A percentile compares a stretch with the other conserved stretches of the same genome.
Evolutionary conservation across 805 yeast genomes (phyloP).

Genomic region (Scheffersomyces lignosus): DNA sequence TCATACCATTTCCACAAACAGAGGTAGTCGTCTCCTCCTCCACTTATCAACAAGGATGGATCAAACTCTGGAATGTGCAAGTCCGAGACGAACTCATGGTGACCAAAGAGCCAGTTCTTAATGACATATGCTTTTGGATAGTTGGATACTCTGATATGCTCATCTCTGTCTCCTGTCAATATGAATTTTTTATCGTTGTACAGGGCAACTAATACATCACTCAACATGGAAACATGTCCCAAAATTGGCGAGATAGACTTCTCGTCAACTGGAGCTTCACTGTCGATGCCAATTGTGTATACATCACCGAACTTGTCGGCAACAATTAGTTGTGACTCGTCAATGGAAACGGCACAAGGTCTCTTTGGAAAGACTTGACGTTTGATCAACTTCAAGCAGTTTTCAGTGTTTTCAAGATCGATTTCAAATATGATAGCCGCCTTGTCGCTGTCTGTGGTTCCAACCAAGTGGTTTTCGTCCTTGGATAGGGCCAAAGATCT

Average conservation of each 20-base stretch:
- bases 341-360: slow-evolving; percentile 77
- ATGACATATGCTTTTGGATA: slow-evolving; percentile 79
- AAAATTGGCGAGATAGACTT: slow-evolving; percentile 61
- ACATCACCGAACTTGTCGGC: slow-evolving; percentile 98
- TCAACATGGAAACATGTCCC: slow-evolving; percentile 97
- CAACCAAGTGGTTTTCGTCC: slow-evolving; percentile 55
- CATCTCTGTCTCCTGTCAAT: slow-evolving; percentile 91
- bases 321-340: slow-evolving; percentile 54
- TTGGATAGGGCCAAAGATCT: slow-evolving; percentile 58
- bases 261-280: slow-evolving; percentile 39
- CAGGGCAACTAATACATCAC: slow-evolving; percentile 58
- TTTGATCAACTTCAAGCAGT: slow-evolving; percentile 53
- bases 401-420: slow-evolving; percentile 30
- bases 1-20: slow-evolving; percentile 77
- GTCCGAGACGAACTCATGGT: slow-evolving; percentile 75
- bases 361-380: slow-evolving; percentile 86
- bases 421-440: slow-evolving; percentile 63
- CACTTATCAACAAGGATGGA: slow-evolving; percentile 61
- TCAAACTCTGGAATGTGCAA: slow-evolving; percentile 57
- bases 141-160: slow-evolving; percentile 82
- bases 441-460: slow-evolving; percentile 82
- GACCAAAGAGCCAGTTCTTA: slow-evolving; percentile 84
- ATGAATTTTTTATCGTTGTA: slow-evolving; percentile 49
- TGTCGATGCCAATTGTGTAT: slow-evolving; percentile 54
- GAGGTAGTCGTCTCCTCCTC: slow-evolving; percentile 85